Conservation (phyloP, 495 filamentous ascomycete species). For the Rhypophila decipiens region DNA sequence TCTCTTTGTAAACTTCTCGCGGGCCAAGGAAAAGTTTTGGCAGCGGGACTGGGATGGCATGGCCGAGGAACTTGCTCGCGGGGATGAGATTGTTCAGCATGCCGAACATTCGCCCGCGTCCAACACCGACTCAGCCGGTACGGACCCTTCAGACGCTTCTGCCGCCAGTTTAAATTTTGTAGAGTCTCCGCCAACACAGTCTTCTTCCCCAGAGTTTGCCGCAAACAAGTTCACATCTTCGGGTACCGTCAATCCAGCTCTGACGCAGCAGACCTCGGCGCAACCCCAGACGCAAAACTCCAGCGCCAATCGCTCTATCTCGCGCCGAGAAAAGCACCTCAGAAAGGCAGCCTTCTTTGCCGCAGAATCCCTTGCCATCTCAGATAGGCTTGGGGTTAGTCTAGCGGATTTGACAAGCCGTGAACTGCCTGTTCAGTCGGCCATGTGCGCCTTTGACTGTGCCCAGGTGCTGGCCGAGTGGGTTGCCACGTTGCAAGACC, state of each 20-base stretch:
- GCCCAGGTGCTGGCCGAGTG: conserved; percentile 96
- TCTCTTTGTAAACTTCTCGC: conserved; percentile 85
- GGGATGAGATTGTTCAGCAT: conserved; percentile 65
- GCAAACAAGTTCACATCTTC: conserved; percentile 26
- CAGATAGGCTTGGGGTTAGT: conserved; percentile 78
- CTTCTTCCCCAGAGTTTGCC: conserved; percentile 46
- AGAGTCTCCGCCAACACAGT: conserved; percentile 48
- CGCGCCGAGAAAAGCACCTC: conserved; percentile 72
- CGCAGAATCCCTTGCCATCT: conserved; percentile 85
- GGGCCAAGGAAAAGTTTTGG: conserved; percentile 92
- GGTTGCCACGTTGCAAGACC: conserved; percentile 91
- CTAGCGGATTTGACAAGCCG: conserved; percentile 80
- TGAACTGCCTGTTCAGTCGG: conserved; percentile 88
- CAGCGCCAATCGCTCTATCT: conserved; percentile 25
- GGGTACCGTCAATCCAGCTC: conserved; percentile 15
- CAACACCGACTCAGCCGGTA: conserved; percentile 42
- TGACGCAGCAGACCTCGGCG: conserved; percentile 14
- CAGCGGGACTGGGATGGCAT: conserved; percentile 89
- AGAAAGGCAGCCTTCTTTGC: conserved; percentile 93
- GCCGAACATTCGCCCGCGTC: conserved; percentile 57
- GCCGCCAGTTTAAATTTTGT: conserved; percentile 43
- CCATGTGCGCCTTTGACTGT: conserved; percentile 92
- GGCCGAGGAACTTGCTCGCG: conserved; percentile 81
- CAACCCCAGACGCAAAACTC: conserved; percentile 23
- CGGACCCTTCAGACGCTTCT: conserved; percentile 46